Base-by-base conservation (phyloP, 352 stramenopile species). In the Pythium inflatum region DNA sequence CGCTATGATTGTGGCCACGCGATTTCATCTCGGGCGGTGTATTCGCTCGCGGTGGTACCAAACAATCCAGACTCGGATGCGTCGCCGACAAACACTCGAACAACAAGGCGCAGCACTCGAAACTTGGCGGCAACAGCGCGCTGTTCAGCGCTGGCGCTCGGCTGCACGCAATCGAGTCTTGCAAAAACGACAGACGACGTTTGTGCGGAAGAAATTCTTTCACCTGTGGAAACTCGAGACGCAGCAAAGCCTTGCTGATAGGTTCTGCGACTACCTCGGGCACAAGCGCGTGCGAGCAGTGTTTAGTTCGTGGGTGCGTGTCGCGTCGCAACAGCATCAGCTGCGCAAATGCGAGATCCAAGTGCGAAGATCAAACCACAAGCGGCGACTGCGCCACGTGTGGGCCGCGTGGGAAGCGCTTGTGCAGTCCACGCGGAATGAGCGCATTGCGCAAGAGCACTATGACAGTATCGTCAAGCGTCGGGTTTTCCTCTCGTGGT, bases 201-300 rank as follows among this genome's bases (percentile, higher is more conserved):
- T 89, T 53, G 72, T 82, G 1, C 41, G 80, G 28, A 63, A 49
- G 9, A 88, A 87, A 33, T 70, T 83, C 50, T 25, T 90, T 24
- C 40, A 25, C 6, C 16, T 41, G 30, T 89, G 81, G 83, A 75
- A 68, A 31, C 66, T 27, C 30, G 43, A 63, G 22, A 71, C 69
- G 16, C 75, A 82, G 27, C 13, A 72, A 5, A 60, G 38, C 0
- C 14, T 90, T 16, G 83, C 82, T 0, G 61, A 48, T 9, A 77
- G 79, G 0, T 92, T 87, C 33, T 48, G 75, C 8, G 59, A 57
- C 3, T 75, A 74, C 8, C 41, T 77, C 9, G 30, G 63, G 7
- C 70, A 71, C 0, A 54, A 66, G 6, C 70, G 65, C 31, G 2
- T 90, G 78, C 78, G 34, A 70, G 3, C 11, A 30, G 12, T 27